Conservation (phyloP, 768 basidiomycete genomes). For the Daedaleopsis sinensis region DNA sequence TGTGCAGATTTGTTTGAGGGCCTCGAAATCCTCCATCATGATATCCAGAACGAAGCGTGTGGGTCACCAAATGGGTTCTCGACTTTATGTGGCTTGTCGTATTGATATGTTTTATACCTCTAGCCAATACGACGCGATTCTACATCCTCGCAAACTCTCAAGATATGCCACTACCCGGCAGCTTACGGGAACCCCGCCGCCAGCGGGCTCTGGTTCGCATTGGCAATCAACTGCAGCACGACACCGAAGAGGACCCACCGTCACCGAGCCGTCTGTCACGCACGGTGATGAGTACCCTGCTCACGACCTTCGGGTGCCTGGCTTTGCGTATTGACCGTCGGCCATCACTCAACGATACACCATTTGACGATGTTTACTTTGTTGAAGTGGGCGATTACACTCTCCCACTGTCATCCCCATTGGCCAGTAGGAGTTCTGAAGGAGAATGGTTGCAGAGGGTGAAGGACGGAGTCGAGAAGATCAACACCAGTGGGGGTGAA, state of each 20-base stretch:
- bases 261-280: conserved; percentile 2
- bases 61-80: conserved; percentile 12
- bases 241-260: conserved; percentile 12
- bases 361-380: conserved; percentile 67
- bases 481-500: conserved; percentile 20
- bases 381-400: conserved; percentile 50
- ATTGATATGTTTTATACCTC: background rate
- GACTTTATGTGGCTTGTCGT: background rate
- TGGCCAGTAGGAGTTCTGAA: conserved; percentile 4
- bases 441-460: conserved; percentile 17
- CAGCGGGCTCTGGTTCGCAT: conserved; percentile 45
- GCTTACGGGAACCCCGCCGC: conserved; percentile 12
- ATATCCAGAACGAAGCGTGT: conserved; percentile 68
- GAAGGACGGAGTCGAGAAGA: conserved; percentile 17
- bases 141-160: conserved; percentile 52
- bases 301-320: conserved; percentile 44
- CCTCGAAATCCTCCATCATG: conserved; percentile 60
- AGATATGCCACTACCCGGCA: conserved; percentile 32
- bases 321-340: conserved; percentile 65
- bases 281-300: conserved; percentile 28
- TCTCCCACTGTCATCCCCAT: background rate
- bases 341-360: conserved; percentile 47
- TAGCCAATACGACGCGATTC: conserved; percentile 75
- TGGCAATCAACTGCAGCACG: conserved; percentile 16
- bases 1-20: conserved; percentile 62